Evolutionary conservation across 2,329 filamentous ascomycete species (phyloP).

Genomic region (Phoma herbarum): DNA sequence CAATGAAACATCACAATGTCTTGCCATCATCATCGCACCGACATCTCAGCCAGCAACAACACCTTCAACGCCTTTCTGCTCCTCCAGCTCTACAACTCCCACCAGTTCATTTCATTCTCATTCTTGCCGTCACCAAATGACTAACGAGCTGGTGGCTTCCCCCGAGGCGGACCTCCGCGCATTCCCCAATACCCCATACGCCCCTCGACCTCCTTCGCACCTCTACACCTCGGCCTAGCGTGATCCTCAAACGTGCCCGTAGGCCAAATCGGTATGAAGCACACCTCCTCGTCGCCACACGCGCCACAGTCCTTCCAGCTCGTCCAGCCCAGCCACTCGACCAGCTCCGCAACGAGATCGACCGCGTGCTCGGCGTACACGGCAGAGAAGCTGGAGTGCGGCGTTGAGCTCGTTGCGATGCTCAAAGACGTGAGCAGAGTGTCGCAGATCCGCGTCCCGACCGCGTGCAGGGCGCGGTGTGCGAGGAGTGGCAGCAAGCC

Average conservation of each 20-base stretch:
- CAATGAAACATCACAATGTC: neutral
- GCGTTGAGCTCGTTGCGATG: slow-evolving; percentile 19
- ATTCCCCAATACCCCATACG: slow-evolving; percentile 39
- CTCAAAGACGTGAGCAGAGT: slow-evolving; percentile 41
- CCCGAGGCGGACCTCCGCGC: neutral
- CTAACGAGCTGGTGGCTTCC: neutral
- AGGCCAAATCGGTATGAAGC: slow-evolving; percentile 72
- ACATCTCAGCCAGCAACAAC: neutral
- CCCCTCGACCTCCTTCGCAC: slow-evolving; percentile 18
- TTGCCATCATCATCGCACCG: neutral
- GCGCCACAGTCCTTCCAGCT: slow-evolving; percentile 66
- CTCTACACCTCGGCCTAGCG: slow-evolving; percentile 56
- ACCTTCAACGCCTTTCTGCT: neutral
- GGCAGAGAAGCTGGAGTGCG: slow-evolving; percentile 13
- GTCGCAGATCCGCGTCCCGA: slow-evolving; percentile 47
- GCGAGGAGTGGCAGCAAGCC: slow-evolving; percentile 33
- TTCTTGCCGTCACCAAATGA: neutral
- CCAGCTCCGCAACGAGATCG: slow-evolving; percentile 52
- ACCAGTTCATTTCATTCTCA: neutral
- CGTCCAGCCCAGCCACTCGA: slow-evolving; percentile 65
- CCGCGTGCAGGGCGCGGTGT: slow-evolving; percentile 40
- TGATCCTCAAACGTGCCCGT: slow-evolving; percentile 65
- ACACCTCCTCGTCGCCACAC: slow-evolving; percentile 64
- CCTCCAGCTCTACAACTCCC: neutral
- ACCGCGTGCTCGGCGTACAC: slow-evolving; percentile 37